Evolutionary conservation across 192 early-diverging fungal genomes (phyloP), one percentile per base, ranked within the genome.

Genomic region (Lunasporangiospora selenospora): DNA sequence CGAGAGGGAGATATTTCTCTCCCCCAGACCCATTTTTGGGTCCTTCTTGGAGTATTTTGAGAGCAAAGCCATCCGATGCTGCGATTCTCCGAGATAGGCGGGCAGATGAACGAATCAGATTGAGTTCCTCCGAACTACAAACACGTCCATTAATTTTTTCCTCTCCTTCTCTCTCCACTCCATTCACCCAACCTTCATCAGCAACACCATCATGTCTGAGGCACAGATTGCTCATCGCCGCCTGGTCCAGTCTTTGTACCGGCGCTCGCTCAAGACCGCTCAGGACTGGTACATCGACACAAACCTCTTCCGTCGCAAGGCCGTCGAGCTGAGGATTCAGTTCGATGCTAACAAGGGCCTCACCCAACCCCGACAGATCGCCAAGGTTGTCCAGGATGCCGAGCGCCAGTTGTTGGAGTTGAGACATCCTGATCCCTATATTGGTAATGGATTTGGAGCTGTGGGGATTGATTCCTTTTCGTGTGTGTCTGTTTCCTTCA

Each of bases 221-320:
- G 62, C 76, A 40, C 77, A 80, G 61, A 67, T 70, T 19, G 90
- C 78, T 51, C 93, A 94, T 75, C 77, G 82, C 44, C 77, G 77
- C 42, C 87, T 91, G 66, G 88, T 96, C 38, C 88, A 86, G 55
- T 88, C 89, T 29, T 82, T 98, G 44, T 98, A 95, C 87, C 87
- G 85, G 73, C 83, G 88, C 42, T 89, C 93, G 13, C 89, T 98
- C 42, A 86, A 88, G 69, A 83, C 89, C 30, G 84, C 91, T 13
- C 77, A 85, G 45, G 93, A 96, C 81, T 98, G 96, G 96, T 92
- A 92, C 78, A 91, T 92, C 67, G 87, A 91, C 71, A 87, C 90
- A 46, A 70, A 75, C 38, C 76, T 89, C 42, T 93, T 80, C 85
- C 88, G 96, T 37, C 85, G 91, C 56, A 92, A 92, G 78, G 85